Percentiles rank a stretch among this genome's conserved stretches.
phyloP scores from a whole-genome alignment of 768 basidiomycete genomes.

The Cyclocybe aegerita region DNA sequence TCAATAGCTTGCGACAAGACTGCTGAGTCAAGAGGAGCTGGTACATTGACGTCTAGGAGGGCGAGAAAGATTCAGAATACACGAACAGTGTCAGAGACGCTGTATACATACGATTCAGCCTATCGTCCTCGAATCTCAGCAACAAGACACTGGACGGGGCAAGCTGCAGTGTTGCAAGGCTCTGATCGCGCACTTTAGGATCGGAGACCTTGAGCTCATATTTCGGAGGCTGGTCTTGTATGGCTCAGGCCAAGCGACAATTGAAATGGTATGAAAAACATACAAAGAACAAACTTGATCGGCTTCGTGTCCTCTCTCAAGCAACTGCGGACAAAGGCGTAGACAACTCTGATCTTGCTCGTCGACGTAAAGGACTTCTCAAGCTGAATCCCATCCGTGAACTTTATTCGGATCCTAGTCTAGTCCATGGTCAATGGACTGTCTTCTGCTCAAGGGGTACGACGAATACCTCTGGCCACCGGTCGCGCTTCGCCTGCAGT shows the following conservation, averaged over 20 bases:
- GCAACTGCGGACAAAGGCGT: slow-evolving; percentile 76
- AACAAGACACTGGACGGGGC: slow-evolving; percentile 80
- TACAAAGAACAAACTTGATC: slow-evolving; percentile 84
- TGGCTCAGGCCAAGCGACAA: background rate
- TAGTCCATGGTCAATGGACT: slow-evolving; percentile 24
- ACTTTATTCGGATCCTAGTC: slow-evolving; percentile 82
- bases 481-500: slow-evolving; percentile 56
- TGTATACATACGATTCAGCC: slow-evolving; percentile 57
- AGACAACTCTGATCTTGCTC: slow-evolving; percentile 78
- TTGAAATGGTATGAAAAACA: slow-evolving; percentile 21
- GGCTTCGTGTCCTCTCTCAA: slow-evolving; percentile 75
- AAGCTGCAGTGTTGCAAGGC: slow-evolving; percentile 67
- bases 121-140: slow-evolving; percentile 71
- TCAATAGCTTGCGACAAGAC: slow-evolving; percentile 63
- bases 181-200: slow-evolving; percentile 63
- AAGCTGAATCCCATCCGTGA: slow-evolving; percentile 78
- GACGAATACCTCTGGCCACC: slow-evolving; percentile 66
- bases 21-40: slow-evolving; percentile 63
- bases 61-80: background rate
- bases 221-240: slow-evolving; percentile 73
- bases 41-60: slow-evolving; percentile 44
- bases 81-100: background rate
- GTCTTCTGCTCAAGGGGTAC: too few relatives aligned
- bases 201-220: slow-evolving; percentile 85
- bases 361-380: slow-evolving; percentile 78